phyloP scores from a whole-genome alignment of 345 rosid species.

The Camelina hispida region DNA sequence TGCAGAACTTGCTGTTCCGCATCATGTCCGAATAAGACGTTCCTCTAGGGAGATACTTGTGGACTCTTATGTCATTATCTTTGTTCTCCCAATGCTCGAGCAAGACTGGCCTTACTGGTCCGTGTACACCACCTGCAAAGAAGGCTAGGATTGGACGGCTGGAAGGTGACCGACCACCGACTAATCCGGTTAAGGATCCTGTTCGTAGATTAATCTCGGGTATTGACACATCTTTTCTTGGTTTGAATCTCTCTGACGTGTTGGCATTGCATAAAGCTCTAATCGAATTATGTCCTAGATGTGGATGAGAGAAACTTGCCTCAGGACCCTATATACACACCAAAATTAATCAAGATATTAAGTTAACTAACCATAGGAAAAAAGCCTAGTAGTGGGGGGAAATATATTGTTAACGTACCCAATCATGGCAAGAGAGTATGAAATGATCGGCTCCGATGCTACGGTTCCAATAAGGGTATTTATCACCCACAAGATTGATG shows the following conservation, averaged over 20 bases:
- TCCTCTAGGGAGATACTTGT: slow-evolving; percentile 76
- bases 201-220: slow-evolving; percentile 85
- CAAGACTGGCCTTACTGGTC: slow-evolving; percentile 80
- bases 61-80: slow-evolving; percentile 67
- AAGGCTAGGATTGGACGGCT: slow-evolving; percentile 76
- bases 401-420: slow-evolving; percentile 52
- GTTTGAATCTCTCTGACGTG: slow-evolving; percentile 85
- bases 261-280: slow-evolving; percentile 88
- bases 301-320: slow-evolving; percentile 66
- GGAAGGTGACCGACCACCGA: slow-evolving; percentile 87
- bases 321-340: slow-evolving; percentile 42
- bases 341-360: neutral
- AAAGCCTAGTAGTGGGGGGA: neutral
- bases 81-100: slow-evolving; percentile 88
- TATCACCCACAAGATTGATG: slow-evolving; percentile 56
- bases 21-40: slow-evolving; percentile 72
- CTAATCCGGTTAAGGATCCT: slow-evolving; percentile 54
- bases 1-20: slow-evolving; percentile 78
- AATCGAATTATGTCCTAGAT: slow-evolving; percentile 57
- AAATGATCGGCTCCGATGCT: slow-evolving; percentile 89
- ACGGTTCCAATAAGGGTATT: slow-evolving; percentile 77
- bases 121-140: slow-evolving; percentile 96
- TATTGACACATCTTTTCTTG: slow-evolving; percentile 75
- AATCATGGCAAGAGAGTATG: slow-evolving; percentile 91
- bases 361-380: neutral